These are phyloP conservation scores for Diphasiastrum complanatum DNA, from an alignment of 83 land plant species.

Conservation along the genomic window DNA sequence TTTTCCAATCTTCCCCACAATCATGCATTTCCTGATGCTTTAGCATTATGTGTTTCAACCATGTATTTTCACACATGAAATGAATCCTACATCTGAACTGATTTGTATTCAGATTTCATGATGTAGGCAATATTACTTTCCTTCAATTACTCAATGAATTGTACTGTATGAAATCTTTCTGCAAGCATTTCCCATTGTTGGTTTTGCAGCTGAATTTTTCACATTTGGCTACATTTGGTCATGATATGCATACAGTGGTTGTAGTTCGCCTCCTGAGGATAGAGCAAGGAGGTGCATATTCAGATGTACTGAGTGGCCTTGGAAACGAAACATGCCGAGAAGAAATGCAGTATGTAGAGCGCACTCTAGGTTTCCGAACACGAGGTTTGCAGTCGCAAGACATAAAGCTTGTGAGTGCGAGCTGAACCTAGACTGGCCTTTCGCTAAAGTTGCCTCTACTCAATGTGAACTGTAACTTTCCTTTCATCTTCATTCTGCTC, in stretches of 20 bases:
- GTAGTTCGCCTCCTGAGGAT: conserved; percentile 66
- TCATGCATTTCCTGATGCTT: not conserved
- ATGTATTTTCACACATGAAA: too few species aligned
- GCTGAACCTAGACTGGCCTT: too few species aligned
- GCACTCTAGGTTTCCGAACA: conserved; percentile 61
- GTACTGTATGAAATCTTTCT: too few species aligned
- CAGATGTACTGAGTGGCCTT: conserved; percentile 54
- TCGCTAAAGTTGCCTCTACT: too few species aligned
- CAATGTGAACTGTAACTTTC: too few species aligned
- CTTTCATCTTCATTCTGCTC: too few species aligned
- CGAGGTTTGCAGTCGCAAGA: conserved; percentile 46
- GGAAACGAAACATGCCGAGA: conserved; percentile 32
- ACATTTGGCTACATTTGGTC: too few species aligned
- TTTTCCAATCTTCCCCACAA: not conserved
- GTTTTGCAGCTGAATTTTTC: not conserved
- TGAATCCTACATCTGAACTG: too few species aligned
- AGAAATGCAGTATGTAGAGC: conserved; percentile 58
- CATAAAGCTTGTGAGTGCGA: conserved; percentile 44
- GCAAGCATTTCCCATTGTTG: too few species aligned
- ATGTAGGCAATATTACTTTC: too few species aligned
- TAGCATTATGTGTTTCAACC: not conserved
- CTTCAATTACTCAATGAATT: too few species aligned
- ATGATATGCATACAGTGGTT: conserved; percentile 28
- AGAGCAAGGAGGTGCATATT: conserved; percentile 62
- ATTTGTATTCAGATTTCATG: too few species aligned